Evolutionary conservation across 2,329 filamentous ascomycete species (phyloP), one percentile per base, ranked within the genome.

Genomic region (Aspergillus candidus): DNA sequence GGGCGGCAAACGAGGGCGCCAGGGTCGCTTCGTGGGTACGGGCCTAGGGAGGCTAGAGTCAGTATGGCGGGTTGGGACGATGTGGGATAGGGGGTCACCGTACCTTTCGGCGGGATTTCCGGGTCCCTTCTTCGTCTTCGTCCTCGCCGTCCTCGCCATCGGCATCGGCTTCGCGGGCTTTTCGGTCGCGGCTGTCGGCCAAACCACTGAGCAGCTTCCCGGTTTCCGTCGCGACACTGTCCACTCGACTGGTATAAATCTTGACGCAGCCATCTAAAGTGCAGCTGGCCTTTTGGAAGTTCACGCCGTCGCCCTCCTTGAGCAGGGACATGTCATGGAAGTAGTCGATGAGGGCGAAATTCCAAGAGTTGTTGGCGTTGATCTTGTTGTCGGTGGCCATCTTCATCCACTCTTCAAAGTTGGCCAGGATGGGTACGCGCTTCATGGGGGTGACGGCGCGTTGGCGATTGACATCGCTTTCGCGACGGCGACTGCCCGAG

Each of bases 361-460:
- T 97, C 93, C 93, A 98, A 27, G 90, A 96, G 68, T 98, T 98
- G 47, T 85, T 82, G 38, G 93, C 91, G 65, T 97, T 98, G 75
- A 98, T 98, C 70, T 93, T 93, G 72, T 98, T 98, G 72, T 98
- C 93, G 12, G 93, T 97, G 2, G 93, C 93, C 89, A 98, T 94
- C 76, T 97, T 98, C 89, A 98, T 97, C 93, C 91, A 97, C 66
- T 98, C 93, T 67, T 98, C 93, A 59, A 97, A 98, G 69, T 98
- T 98, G 60, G 93, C 93, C 43, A 98, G 75, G 57, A 98, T 86
- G 1, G 93, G 93, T 22, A 95, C 88, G 49, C 90, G 86, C 76
- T 95, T 95, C 84, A 94, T 91, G 42, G 91, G 93, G 47, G 93
- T 96, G 42, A 94, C 85, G 32, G 85, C 87, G 51, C 76, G 80